Evolutionary conservation across 1,284 basidiomycete species (phyloP), one percentile per base, ranked within the genome.

Genomic region (Melampsora larici-populina): DNA sequence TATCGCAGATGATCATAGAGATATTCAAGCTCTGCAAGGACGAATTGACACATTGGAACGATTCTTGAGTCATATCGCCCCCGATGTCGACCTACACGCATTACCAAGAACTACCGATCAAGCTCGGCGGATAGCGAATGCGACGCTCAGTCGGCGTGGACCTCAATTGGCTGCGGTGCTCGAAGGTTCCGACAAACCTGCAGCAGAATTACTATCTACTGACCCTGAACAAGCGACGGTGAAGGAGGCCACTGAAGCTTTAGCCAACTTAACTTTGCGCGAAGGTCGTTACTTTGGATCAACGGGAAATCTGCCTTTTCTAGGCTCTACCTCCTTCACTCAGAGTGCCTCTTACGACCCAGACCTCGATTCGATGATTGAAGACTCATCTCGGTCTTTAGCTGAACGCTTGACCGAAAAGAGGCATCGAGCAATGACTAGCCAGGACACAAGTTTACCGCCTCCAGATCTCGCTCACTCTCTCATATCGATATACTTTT

Each of bases 41-140:
- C 63, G 36, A 40, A 64, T 77, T n/a, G 46, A 55, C 11, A 26
- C 36, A n/a, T 66, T 77, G 8, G 74, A 77, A 70, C n/a, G 43
- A 17, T 29, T 75, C 21, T 49, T 77, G 15, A 29, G 55, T 46
- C 51, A 46, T 31, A 43, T 77, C 33, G 58, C 24, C 11, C 74
- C 67, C 11, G 48, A 77, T 9, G 58, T 77, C 40, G 58, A 77
- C 18, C 24, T 70, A 11, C 60, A 43, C 58, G 58, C 55, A 29
- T 58, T 75, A 31, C 73, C 73, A 29, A 55, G 73, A 46, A 77
- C 74, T 4, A 51, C 24, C 24, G 67, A 69, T 36, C 74, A 77
- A 60, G 65, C 74, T 46, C 66, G 63, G n/a, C 46, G 48, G 9
- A 60, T 69, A 58, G 74, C 67, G 26, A 64, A 70, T 31, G 66